Conservation (phyloP, 306 rosid genomes). For the Vigna nakashimae region DNA sequence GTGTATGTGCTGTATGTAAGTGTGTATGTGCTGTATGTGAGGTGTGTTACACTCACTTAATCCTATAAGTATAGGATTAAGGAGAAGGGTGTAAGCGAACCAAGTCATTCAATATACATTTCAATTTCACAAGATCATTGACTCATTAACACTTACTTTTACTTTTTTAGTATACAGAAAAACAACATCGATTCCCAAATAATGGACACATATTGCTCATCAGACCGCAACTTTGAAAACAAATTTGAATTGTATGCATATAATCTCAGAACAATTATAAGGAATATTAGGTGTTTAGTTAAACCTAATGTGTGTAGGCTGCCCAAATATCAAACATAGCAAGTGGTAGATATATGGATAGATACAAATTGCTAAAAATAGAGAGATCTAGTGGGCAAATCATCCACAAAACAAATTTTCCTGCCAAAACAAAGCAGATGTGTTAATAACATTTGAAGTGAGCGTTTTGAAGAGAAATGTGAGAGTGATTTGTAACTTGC, state of each 20-base stretch:
- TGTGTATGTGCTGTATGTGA: too few relatives aligned
- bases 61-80: too few relatives aligned
- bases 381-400: slow-evolving; percentile 18
- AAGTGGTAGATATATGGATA: slow-evolving; percentile 15
- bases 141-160: neutral
- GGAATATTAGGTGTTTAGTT: neutral
- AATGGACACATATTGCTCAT: neutral
- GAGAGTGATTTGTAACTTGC: too few relatives aligned
- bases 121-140: too few relatives aligned
- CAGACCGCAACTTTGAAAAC: neutral
- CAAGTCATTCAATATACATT: too few relatives aligned
- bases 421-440: too few relatives aligned
- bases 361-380: slow-evolving; percentile 24
- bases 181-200: neutral
- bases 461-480: too few relatives aligned
- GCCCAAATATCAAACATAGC: slow-evolving; percentile 1
- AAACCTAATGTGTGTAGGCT: neutral
- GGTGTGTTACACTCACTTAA: too few relatives aligned
- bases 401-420: neutral
- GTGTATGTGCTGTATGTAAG: too few relatives aligned
- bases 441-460: too few relatives aligned
- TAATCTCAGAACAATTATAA: neutral
- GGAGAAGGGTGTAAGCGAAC: too few relatives aligned
- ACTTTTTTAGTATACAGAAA: neutral
- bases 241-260: neutral